phyloP scores from a whole-genome alignment of 208 protist species.

The Crithidia acanthocephali region DNA sequence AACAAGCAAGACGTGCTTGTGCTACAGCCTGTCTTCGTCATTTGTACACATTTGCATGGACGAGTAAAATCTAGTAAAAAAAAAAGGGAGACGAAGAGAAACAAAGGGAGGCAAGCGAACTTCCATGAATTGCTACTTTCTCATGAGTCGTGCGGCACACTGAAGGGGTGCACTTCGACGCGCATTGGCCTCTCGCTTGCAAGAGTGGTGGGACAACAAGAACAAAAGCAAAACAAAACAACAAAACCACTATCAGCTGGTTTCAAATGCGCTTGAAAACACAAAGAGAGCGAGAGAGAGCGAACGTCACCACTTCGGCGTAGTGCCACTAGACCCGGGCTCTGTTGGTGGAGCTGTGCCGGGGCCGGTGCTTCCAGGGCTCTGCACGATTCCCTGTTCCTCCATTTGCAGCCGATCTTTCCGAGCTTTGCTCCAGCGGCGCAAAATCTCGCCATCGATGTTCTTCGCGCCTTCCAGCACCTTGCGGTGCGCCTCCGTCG shows the following conservation, averaged over 20 bases:
- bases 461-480: conserved; percentile 44
- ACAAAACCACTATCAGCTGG: too few species aligned
- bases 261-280: too few species aligned
- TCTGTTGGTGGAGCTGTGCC: conserved; percentile 24
- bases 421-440: conserved; percentile 53
- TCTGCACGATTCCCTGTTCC: conserved; percentile 44
- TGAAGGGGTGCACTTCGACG: too few species aligned
- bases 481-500: conserved; percentile 56
- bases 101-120: too few species aligned
- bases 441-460: conserved; percentile 53
- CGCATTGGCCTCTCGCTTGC: too few species aligned
- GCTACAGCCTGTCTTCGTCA: too few species aligned
- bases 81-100: too few species aligned
- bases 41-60: too few species aligned
- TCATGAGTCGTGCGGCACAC: too few species aligned
- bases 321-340: conserved; percentile 41
- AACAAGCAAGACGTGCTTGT: too few species aligned
- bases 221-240: not conserved
- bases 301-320: conserved; percentile 48
- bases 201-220: not conserved
- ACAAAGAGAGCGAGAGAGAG: conserved; percentile 1
- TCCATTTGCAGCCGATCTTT: conserved; percentile 44
- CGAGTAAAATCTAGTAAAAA: too few species aligned
- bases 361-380: not conserved
- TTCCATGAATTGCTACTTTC: too few species aligned